Conservation (phyloP, 768 basidiomycete species). For the Hortiboletus campestris region DNA sequence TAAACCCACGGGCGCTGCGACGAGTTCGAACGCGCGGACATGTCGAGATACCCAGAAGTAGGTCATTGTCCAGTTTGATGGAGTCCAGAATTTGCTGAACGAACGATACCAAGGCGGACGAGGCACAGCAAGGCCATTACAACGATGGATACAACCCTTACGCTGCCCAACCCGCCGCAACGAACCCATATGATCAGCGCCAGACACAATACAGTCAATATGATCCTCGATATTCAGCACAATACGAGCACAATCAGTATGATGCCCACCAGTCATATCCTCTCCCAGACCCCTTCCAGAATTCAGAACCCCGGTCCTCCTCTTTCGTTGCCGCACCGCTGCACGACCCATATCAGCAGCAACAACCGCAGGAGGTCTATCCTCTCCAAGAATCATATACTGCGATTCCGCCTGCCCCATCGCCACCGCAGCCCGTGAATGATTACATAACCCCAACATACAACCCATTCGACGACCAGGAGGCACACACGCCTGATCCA, state of each 20-base stretch:
- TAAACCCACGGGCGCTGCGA: constrained; percentile 2
- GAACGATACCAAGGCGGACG: constrained; percentile 49
- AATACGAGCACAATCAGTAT: constrained; percentile 35
- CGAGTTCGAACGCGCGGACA: constrained; percentile 15
- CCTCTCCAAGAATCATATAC: constrained; percentile 26
- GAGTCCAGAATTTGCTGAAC: not conserved
- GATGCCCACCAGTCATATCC: constrained; percentile 35
- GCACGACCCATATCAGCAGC: constrained; percentile 25
- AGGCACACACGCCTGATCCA: constrained; percentile 21
- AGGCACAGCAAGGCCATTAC: constrained; percentile 60
- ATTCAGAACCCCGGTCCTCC: constrained; percentile 16
- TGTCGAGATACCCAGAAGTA: constrained; percentile 45
- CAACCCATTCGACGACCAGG: constrained; percentile 20
- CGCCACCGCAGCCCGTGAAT: constrained; percentile 19
- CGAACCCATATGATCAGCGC: constrained; percentile 42
- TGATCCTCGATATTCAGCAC: constrained; percentile 29
- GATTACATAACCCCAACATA: constrained; percentile 18
- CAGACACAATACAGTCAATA: constrained; percentile 33
- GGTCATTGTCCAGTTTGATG: constrained; percentile 10
- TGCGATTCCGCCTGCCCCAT: constrained; percentile 9
- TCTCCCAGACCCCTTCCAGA: constrained; percentile 40
- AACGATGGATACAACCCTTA: constrained; percentile 67
- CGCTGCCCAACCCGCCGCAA: constrained; percentile 27
- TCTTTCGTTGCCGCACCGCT: constrained; percentile 14
- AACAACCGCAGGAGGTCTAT: constrained; percentile 16